Conservation (phyloP, 2,329 filamentous ascomycete genomes). For the Daldinia sp. region DNA sequence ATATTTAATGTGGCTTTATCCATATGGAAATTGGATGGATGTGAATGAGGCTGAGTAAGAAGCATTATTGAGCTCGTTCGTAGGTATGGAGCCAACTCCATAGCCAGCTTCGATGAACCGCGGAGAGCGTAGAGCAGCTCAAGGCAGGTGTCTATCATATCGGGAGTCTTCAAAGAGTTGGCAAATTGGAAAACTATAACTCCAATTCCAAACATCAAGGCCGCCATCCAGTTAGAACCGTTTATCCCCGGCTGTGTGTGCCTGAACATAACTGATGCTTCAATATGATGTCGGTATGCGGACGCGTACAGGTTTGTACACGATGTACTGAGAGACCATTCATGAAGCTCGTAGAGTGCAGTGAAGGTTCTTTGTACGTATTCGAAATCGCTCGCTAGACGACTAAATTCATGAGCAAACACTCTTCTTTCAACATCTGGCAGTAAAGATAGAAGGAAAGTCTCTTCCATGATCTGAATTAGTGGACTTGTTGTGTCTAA, state of each 20-base stretch:
- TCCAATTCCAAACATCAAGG: slow-evolving; percentile 43
- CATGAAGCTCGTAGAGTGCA: slow-evolving; percentile 39
- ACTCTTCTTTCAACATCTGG: slow-evolving; percentile 15
- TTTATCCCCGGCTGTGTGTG: slow-evolving; percentile 70
- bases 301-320: slow-evolving; percentile 24
- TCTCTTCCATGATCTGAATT: slow-evolving; percentile 30
- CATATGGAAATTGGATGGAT: slow-evolving; percentile 5
- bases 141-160: slow-evolving; percentile 32
- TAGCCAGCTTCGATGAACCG: slow-evolving; percentile 34
- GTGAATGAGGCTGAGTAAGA: slow-evolving; percentile 13
- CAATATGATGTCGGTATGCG: slow-evolving; percentile 44
- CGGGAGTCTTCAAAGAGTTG: slow-evolving; percentile 18
- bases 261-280: slow-evolving; percentile 64
- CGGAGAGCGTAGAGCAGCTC: slow-evolving; percentile 42
- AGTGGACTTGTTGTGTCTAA: slow-evolving; percentile 2
- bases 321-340: slow-evolving; percentile 25
- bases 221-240: slow-evolving; percentile 70
- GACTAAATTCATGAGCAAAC: slow-evolving; percentile 22
- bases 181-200: slow-evolving; percentile 47
- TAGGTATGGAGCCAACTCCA: slow-evolving; percentile 36
- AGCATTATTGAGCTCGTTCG: slow-evolving; percentile 33
- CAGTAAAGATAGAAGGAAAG: slow-evolving; percentile 30
- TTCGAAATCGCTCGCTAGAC: slow-evolving; percentile 23
- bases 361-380: slow-evolving; percentile 41
- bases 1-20: slow-evolving; percentile 25